Evolutionary conservation across 352 stramenopile genomes (phyloP).

Genomic region (Globisporangium iwayamae): DNA sequence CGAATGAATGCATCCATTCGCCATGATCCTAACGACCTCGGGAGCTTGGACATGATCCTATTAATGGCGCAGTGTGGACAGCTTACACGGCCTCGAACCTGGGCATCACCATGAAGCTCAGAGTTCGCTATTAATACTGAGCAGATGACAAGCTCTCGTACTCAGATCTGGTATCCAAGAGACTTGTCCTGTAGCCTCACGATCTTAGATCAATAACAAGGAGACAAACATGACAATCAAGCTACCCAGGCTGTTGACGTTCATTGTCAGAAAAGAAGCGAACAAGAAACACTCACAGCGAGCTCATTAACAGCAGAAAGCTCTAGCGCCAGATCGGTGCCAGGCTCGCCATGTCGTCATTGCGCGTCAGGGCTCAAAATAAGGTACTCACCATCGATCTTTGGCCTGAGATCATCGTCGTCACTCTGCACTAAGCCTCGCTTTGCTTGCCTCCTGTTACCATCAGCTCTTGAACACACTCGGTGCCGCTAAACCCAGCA

Average conservation of each 20-base stretch:
- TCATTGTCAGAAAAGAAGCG: constrained; percentile 8
- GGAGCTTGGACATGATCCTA: neutral
- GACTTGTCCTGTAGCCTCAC: neutral
- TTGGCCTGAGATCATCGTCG: neutral
- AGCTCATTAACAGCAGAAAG: constrained; percentile 1
- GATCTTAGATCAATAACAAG: neutral
- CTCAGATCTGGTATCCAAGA: neutral
- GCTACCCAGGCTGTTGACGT: neutral
- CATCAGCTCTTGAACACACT: constrained; percentile 54
- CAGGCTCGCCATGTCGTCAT: constrained; percentile 54
- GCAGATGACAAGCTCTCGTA: neutral
- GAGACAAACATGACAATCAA: neutral
- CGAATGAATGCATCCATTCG: neutral
- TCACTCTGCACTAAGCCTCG: neutral
- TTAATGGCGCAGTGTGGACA: neutral
- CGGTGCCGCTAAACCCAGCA: constrained; percentile 68
- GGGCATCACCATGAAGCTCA: neutral
- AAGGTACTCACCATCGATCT: constrained; percentile 25
- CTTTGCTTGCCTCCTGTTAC: neutral
- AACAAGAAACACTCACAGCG: neutral
- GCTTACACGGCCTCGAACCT: neutral
- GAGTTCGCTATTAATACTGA: constrained; percentile 6
- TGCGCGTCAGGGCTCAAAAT: constrained; percentile 74
- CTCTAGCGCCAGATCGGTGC: neutral
- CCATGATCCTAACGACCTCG: neutral